Evolutionary conservation across 495 filamentous ascomycete species (phyloP).

Genomic region (Margaritispora aquatica): DNA sequence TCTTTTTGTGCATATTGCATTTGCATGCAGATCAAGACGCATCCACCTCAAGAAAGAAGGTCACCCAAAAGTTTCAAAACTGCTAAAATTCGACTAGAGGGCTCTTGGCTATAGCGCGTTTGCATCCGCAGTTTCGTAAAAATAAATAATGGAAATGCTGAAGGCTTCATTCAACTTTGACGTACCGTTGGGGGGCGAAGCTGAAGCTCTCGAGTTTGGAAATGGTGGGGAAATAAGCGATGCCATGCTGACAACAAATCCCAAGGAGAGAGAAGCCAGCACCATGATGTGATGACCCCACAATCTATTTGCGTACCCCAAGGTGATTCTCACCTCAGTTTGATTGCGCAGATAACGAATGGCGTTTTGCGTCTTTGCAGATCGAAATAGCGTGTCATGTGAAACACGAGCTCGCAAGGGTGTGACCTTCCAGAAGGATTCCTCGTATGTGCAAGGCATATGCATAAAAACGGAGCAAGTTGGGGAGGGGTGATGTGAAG

Average conservation of each 20-base stretch:
- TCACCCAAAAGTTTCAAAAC: neutral
- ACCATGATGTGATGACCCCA: neutral
- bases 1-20: neutral
- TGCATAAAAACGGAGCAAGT: too few relatives aligned
- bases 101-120: neutral
- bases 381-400: neutral
- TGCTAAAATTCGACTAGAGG: neutral
- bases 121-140: neutral
- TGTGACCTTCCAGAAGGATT: conserved; percentile 5
- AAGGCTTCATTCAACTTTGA: conserved; percentile 3
- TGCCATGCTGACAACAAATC: conserved; percentile 1
- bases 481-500: too few relatives aligned
- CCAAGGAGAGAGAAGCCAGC: neutral
- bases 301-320: neutral
- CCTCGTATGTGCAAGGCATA: too few relatives aligned
- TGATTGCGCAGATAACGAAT: conserved; percentile 9
- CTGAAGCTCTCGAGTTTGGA: neutral
- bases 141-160: neutral
- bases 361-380: neutral
- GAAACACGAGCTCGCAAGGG: neutral
- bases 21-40: neutral
- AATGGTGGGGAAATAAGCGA: conserved; percentile 2
- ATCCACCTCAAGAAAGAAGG: neutral
- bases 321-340: too few relatives aligned
- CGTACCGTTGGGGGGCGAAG: conserved; percentile 6